Percentiles rank a stretch among this genome's conserved stretches.
These are phyloP conservation scores for Populus tremula DNA, from an alignment of 345 rosid species.

Conservation along the genomic window DNA sequence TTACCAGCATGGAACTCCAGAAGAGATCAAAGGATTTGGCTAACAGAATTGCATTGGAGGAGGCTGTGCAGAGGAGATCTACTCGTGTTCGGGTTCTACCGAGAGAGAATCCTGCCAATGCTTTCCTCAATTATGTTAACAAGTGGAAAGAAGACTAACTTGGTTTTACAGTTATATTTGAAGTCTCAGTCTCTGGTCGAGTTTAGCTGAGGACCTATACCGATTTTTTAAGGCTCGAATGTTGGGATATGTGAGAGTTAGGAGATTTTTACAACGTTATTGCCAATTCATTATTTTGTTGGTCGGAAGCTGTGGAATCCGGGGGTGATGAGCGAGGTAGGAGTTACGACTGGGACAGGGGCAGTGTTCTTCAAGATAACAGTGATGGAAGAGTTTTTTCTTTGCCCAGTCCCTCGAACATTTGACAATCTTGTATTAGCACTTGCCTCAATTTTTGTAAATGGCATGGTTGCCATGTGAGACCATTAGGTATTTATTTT, in stretches of 20 bases:
- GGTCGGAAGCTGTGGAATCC: background rate
- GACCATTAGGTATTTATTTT: background rate
- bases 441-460: slow-evolving; percentile 1
- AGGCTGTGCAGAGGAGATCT: slow-evolving; percentile 83
- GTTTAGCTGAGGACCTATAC: background rate
- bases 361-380: background rate
- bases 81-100: slow-evolving; percentile 85
- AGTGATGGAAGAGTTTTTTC: background rate
- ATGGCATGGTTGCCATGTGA: background rate
- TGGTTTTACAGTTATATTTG: no score
- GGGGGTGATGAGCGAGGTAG: background rate
- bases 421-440: background rate
- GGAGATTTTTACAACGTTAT: background rate
- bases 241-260: background rate
- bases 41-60: slow-evolving; percentile 59
- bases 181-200: background rate
- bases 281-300: slow-evolving; percentile 14
- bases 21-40: slow-evolving; percentile 68
- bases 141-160: slow-evolving; percentile 82
- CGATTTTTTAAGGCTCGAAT: background rate
- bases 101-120: slow-evolving; percentile 70
- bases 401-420: background rate
- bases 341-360: no score
- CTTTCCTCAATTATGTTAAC: slow-evolving; percentile 79
- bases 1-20: slow-evolving; percentile 54